A percentile compares a stretch with the other conserved stretches of the same genome.
phyloP scores from a whole-genome alignment of 805 yeast species.

The Kluyveromyces aestuarii region DNA sequence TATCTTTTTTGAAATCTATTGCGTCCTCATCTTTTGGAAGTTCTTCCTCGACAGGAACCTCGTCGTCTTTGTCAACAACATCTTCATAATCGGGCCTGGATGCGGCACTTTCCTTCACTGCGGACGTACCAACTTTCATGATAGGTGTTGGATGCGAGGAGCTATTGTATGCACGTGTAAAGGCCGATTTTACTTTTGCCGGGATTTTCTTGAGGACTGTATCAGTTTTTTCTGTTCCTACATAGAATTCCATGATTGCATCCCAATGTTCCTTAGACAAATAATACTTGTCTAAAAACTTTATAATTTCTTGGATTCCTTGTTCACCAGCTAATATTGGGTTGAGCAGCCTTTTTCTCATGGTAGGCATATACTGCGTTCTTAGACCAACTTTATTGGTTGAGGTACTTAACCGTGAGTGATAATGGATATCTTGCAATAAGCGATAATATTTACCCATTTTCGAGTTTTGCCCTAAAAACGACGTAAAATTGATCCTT shows the following conservation, averaged over 20 bases:
- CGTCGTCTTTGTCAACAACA: slow-evolving; percentile 29
- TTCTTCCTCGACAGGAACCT: slow-evolving; percentile 20
- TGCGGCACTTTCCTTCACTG: slow-evolving; percentile 19
- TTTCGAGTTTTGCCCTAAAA: slow-evolving; percentile 89
- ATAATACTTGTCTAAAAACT: slow-evolving; percentile 76
- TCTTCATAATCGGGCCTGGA: slow-evolving; percentile 30
- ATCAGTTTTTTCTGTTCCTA: slow-evolving; percentile 49
- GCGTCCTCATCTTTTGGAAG: slow-evolving; percentile 20
- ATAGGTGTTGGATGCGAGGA: slow-evolving; percentile 77
- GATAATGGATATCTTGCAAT: slow-evolving; percentile 82
- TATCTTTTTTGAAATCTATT: slow-evolving; percentile 30
- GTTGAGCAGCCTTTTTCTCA: slow-evolving; percentile 44
- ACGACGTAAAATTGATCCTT: slow-evolving; percentile 69
- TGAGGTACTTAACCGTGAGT: slow-evolving; percentile 69
- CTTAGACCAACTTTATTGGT: slow-evolving; percentile 70
- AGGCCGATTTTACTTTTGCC: slow-evolving; percentile 71
- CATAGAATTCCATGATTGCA: slow-evolving; percentile 69
- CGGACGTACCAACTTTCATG: slow-evolving; percentile 60
- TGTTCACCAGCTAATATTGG: slow-evolving; percentile 56
- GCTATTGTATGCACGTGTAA: slow-evolving; percentile 77
- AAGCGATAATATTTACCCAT: slow-evolving; percentile 66
- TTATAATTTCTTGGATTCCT: slow-evolving; percentile 58
- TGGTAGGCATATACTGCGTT: slow-evolving; percentile 60
- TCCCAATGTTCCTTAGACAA: slow-evolving; percentile 92
- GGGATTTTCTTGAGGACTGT: slow-evolving; percentile 51